Evolutionary conservation across 139 green algal species (phyloP).

Genomic region (Picocystis salinarum): DNA sequence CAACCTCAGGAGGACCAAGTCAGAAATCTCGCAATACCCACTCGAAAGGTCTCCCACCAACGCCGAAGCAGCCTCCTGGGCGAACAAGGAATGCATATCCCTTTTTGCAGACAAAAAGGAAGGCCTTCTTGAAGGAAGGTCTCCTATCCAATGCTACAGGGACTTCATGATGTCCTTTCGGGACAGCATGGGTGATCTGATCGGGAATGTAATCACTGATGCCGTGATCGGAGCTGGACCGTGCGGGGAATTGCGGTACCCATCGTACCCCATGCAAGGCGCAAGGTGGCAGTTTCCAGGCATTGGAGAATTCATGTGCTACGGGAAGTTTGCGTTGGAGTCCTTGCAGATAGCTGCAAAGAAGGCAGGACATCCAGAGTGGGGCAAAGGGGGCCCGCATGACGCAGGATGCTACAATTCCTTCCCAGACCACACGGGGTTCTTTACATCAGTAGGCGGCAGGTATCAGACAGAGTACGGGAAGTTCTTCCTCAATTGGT

Average conservation of each 20-base stretch:
- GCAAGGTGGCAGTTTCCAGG: slow-evolving; percentile 73
- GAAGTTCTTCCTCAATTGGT: slow-evolving; percentile 34
- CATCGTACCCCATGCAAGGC: slow-evolving; percentile 42
- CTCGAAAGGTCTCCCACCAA: no score
- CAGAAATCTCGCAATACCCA: no score
- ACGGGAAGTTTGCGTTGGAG: slow-evolving; percentile 28
- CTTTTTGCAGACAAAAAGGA: slow-evolving; percentile 58
- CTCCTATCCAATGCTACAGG: slow-evolving; percentile 56
- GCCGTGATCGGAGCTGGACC: slow-evolving; percentile 45
- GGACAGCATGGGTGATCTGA: slow-evolving; percentile 11
- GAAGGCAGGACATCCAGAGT: slow-evolving; percentile 25
- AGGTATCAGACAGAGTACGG: slow-evolving; percentile 7
- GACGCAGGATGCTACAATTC: slow-evolving; percentile 34
- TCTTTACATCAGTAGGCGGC: no score
- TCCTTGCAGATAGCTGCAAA: slow-evolving; percentile 20
- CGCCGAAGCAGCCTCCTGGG: no score
- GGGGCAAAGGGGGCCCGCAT: slow-evolving; percentile 28
- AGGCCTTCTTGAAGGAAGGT: slow-evolving; percentile 28
- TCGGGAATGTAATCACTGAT: slow-evolving; percentile 47
- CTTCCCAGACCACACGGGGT: slow-evolving; percentile 25
- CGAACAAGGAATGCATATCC: slow-evolving; percentile 64
- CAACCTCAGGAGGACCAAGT: slow-evolving; percentile 15
- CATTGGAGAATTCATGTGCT: slow-evolving; percentile 64
- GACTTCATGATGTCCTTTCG: slow-evolving; percentile 49
- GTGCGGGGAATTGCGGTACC: slow-evolving; percentile 44